A percentile compares a stretch with the other conserved stretches of the same genome.
These are phyloP conservation scores for Rutstroemia sp. DNA, from an alignment of 2,329 filamentous ascomycete genomes.

Conservation along the genomic window DNA sequence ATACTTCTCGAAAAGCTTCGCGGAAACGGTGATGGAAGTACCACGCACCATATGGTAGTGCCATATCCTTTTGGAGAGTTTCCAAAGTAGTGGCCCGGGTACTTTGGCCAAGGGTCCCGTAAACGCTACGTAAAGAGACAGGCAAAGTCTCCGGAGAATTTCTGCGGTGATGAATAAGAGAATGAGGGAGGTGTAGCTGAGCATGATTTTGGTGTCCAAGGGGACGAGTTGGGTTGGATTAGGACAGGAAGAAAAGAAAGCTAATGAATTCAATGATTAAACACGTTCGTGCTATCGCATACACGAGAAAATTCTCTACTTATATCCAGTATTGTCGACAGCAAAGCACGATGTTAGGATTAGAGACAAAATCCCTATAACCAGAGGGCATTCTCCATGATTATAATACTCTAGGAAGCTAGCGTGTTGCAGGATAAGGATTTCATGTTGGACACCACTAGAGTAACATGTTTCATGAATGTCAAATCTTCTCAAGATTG, in stretches of 20 bases:
- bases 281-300: no score
- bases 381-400: no score
- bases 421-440: background rate
- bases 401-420: background rate
- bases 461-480: no score
- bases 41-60: slow-evolving; percentile 13
- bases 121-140: slow-evolving; percentile 9
- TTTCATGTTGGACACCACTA: background rate
- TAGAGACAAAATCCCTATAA: no score
- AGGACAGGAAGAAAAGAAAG: background rate
- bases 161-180: background rate
- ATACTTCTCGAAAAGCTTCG: slow-evolving; percentile 14
- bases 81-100: slow-evolving; percentile 13
- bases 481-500: no score
- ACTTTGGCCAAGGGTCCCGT: slow-evolving; percentile 17
- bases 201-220: background rate
- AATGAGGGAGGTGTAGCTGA: background rate
- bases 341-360: no score
- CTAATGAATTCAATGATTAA: no score
- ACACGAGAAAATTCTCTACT: no score
- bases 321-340: no score
- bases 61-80: slow-evolving; percentile 13
- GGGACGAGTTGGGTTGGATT: background rate
- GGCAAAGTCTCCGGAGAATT: slow-evolving; percentile 6
- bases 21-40: slow-evolving; percentile 7